Conservation (phyloP, 306 rosid species). For the Medicago lupulina region DNA sequence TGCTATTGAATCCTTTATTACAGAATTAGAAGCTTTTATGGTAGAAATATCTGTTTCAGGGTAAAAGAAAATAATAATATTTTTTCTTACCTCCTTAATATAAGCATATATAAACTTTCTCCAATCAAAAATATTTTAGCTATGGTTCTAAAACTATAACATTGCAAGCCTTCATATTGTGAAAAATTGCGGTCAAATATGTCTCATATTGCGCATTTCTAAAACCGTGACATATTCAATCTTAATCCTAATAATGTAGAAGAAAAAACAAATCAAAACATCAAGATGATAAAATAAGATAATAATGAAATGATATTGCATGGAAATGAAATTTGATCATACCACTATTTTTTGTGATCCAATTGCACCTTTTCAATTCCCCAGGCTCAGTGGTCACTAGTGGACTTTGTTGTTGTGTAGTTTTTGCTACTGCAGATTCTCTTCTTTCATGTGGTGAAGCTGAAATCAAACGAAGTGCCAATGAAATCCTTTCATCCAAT, state of each 20-base stretch:
- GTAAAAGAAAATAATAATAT: background rate
- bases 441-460: constrained; percentile 51
- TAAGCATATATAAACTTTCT: too few species aligned
- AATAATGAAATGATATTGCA: background rate
- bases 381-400: constrained; percentile 41
- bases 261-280: background rate
- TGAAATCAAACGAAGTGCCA: constrained; percentile 72
- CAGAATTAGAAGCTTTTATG: too few species aligned
- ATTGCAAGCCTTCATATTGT: too few species aligned
- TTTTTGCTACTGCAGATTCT: constrained; percentile 53
- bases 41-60: too few species aligned
- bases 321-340: constrained; percentile 32
- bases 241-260: too few species aligned
- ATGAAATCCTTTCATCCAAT: constrained; percentile 72
- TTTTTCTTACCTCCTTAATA: too few species aligned
- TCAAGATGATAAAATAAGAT: background rate
- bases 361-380: constrained; percentile 81
- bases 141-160: too few species aligned
- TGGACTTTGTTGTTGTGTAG: constrained; percentile 41
- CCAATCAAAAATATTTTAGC: too few species aligned
- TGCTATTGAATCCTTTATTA: too few species aligned
- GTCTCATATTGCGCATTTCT: too few species aligned
- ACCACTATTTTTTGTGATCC: constrained; percentile 90
- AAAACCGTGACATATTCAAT: too few species aligned
- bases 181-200: too few species aligned